Base-by-base conservation (phyloP, 73 alveolate genomes). In the Breviolum minutum region DNA sequence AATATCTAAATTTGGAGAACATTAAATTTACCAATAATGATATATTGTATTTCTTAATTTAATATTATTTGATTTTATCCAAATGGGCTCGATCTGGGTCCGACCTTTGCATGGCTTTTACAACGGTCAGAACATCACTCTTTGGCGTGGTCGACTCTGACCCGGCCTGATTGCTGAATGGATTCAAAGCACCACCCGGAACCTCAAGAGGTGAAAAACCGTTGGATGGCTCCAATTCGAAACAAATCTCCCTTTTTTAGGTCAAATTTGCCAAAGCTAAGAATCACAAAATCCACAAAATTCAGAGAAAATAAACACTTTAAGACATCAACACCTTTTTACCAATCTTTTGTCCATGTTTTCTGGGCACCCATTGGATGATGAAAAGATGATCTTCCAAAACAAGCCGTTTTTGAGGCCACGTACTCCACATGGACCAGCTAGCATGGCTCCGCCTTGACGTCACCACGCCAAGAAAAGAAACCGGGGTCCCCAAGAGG, bases 61-160 rank as follows among this genome's bases (percentile, higher is more conserved):
- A 8, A 8, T 77, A 24, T 12, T 87, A 26, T 27, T 87, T 24
- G 63, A 29, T 63, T n/a, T 68, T 64, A 87, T 64, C 95, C 81
- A 30, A 87, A 87, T 19, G 95, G 95, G 30, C 30, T 87, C 48
- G 95, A n/a, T 64, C 82, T 87, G 16, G 71, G 80, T n/a, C 95
- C 95, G 54, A 54, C 95, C 95, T 87, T 62, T 32, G 29, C 8
- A 13, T 9, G 82, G 8, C 10, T 7, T 13, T 9, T 77, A 61
- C 61, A 24, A 6, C 10, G 60, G 22, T 6, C 27, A 48, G 6
- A 81, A 6, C 70, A 13, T 40, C 26, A 19, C 30, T 8, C 5
- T 16, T 10, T 8, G 8, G 32, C 71, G 70, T 7, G 12, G 12
- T 6, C 11, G 17, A 32, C 9, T 3, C 48, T 26, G 71, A 60